Conservation (phyloP, 306 rosid species). For the Astragalus membranaceus region DNA sequence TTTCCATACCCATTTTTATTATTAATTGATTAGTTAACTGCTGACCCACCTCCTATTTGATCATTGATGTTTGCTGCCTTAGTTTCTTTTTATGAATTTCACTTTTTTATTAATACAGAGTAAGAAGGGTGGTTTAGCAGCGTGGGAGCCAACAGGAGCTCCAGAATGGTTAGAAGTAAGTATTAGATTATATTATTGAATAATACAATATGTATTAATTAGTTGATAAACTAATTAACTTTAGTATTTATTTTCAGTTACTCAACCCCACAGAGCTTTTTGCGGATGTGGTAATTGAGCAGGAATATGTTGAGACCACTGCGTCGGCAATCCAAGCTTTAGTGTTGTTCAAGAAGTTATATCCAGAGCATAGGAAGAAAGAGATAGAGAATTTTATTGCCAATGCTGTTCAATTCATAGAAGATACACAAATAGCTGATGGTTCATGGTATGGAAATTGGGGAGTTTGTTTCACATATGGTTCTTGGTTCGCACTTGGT, state of each 20-base stretch:
- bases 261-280: constrained; percentile 36
- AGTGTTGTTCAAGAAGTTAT: constrained; percentile 28
- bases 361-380: constrained; percentile 34
- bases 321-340: constrained; percentile 36
- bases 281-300: constrained; percentile 27
- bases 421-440: constrained; percentile 32
- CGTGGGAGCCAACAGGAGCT: constrained; percentile 61
- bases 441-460: constrained; percentile 49
- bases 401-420: constrained; percentile 26
- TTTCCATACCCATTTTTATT: no score
- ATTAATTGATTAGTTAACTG: no score
- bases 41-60: no score
- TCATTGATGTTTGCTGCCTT: no score
- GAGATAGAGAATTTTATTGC: constrained; percentile 31
- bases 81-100: no score
- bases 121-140: constrained; percentile 64
- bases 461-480: constrained; percentile 61
- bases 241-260: background rate
- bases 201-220: background rate
- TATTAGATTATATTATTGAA: no score
- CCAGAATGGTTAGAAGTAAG: constrained; percentile 62
- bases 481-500: constrained; percentile 51
- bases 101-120: constrained; percentile 31
- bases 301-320: constrained; percentile 44
- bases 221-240: background rate